A percentile compares a stretch with the other conserved stretches of the same genome.
Evolutionary conservation across 2,329 filamentous ascomycete species (phyloP).

Genomic region (Neofusicoccum kwambonambiense): DNA sequence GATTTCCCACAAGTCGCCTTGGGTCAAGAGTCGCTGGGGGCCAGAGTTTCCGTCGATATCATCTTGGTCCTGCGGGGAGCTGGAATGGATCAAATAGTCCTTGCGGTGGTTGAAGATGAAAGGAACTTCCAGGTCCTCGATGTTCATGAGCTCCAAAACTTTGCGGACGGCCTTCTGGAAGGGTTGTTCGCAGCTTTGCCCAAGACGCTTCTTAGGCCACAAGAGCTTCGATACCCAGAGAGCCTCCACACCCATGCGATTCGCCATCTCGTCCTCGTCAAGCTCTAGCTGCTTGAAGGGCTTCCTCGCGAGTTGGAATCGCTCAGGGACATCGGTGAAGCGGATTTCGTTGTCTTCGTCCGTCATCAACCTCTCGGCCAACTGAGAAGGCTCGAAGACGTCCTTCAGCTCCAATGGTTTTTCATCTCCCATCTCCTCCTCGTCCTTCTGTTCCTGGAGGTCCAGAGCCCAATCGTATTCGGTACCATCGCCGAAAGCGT

Average conservation of each 20-base stretch:
- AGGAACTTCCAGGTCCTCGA: slow-evolving; percentile 91
- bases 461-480: slow-evolving; percentile 95
- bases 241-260: slow-evolving; percentile 73
- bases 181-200: slow-evolving; percentile 69
- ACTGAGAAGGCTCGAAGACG: slow-evolving; percentile 94
- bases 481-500: slow-evolving; percentile 91
- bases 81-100: slow-evolving; percentile 91
- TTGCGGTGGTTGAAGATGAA: slow-evolving; percentile 98
- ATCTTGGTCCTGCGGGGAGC: slow-evolving; percentile 60
- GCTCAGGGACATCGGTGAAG: slow-evolving; percentile 84
- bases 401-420: slow-evolving; percentile 91
- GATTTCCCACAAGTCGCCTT: slow-evolving; percentile 93
- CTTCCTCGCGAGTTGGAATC: slow-evolving; percentile 88
- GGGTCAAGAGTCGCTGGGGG: slow-evolving; percentile 85
- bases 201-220: slow-evolving; percentile 80
- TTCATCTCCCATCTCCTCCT: slow-evolving; percentile 74
- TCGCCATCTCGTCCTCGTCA: slow-evolving; percentile 68
- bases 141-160: slow-evolving; percentile 91
- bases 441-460: slow-evolving; percentile 78
- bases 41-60: slow-evolving; percentile 69
- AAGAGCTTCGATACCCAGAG: slow-evolving; percentile 89
- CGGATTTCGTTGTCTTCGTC: slow-evolving; percentile 93
- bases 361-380: slow-evolving; percentile 90
- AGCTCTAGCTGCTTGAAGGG: slow-evolving; percentile 81
- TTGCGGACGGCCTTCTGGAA: slow-evolving; percentile 88